Percentiles rank a stretch among this genome's conserved stretches.
phyloP scores from a whole-genome alignment of 306 rosid genomes.

The Astragalus membranaceus region DNA sequence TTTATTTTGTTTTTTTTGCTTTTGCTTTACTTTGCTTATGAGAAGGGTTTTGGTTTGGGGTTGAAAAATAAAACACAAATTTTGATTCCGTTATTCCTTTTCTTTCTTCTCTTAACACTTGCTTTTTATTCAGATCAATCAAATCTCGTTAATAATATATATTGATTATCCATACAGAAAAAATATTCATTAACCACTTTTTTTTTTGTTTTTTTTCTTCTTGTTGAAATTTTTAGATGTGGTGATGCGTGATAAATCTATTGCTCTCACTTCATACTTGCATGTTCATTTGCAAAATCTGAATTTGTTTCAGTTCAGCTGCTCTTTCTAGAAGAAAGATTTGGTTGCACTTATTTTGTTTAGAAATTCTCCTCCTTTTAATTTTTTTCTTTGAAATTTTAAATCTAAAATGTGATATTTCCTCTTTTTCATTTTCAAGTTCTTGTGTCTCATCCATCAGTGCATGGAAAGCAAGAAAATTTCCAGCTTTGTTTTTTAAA shows the following conservation, averaged over 20 bases:
- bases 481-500: neutral
- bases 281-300: neutral
- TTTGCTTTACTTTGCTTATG: neutral
- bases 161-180: too few relatives aligned
- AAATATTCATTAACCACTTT: too few relatives aligned
- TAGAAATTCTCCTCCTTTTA: neutral
- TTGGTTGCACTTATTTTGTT: neutral
- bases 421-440: neutral
- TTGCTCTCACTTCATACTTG: neutral
- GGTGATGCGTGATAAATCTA: neutral
- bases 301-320: too few relatives aligned
- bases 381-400: neutral
- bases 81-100: neutral
- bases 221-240: neutral
- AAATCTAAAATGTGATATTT: neutral
- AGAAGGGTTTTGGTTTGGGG: conserved; percentile 1
- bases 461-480: neutral
- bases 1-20: neutral
- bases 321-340: neutral
- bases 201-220: too few relatives aligned
- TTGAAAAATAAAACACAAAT: neutral
- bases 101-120: neutral
- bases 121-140: neutral
- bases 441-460: neutral
- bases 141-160: neutral